Evolutionary conservation across 306 rosid species (phyloP).

Genomic region (Fragaria vesca): DNA sequence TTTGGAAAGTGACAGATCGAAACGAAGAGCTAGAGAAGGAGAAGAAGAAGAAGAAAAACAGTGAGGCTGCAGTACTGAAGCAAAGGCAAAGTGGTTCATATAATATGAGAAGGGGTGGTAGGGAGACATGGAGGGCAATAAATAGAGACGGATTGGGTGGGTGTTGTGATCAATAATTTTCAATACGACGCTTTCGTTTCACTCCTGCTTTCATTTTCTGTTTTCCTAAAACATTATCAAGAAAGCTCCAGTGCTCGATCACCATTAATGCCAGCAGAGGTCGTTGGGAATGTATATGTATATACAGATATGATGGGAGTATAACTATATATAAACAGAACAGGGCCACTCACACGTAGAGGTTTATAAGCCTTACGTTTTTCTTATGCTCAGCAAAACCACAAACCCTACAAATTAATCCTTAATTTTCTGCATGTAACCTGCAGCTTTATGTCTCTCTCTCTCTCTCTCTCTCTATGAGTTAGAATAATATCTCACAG

Average conservation of each 20-base stretch:
- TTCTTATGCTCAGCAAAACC: neutral
- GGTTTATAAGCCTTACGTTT: neutral
- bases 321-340: neutral
- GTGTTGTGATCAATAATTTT: neutral
- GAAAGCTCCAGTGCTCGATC: neutral
- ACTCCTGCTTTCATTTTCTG: neutral
- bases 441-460: too few relatives aligned
- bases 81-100: conserved; percentile 16
- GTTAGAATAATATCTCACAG: neutral
- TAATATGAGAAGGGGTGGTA: neutral
- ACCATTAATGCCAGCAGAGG: conserved; percentile 41
- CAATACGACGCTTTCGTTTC: neutral
- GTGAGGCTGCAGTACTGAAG: neutral
- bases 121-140: neutral
- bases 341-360: neutral
- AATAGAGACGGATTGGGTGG: neutral
- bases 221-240: neutral
- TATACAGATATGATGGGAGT: neutral
- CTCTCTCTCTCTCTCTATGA: neutral
- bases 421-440: too few relatives aligned
- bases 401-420: neutral
- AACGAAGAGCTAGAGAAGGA: neutral
- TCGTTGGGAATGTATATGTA: conserved; percentile 36
- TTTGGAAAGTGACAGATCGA: neutral
- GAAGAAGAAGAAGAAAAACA: neutral